These are phyloP conservation scores for Hansenula sp. DNA, from an alignment of 1,139 yeast species.

Conservation along the genomic window DNA sequence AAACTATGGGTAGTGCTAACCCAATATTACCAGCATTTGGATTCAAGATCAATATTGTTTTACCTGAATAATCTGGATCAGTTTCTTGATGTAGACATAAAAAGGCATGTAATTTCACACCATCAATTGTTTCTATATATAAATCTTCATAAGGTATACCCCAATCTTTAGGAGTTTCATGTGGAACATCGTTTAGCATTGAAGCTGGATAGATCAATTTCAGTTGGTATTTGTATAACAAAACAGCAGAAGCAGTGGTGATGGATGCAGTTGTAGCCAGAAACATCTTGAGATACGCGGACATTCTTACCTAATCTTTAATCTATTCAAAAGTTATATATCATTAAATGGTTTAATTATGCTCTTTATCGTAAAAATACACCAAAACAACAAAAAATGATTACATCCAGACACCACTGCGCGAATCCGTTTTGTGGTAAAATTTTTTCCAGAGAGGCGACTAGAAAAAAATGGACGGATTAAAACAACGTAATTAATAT, in stretches of 20 bases:
- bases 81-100: slow-evolving; percentile 34
- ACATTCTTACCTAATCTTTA: no score
- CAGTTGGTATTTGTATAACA: slow-evolving; percentile 64
- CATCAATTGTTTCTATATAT: slow-evolving; percentile 63
- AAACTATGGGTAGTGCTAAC: slow-evolving; percentile 79
- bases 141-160: slow-evolving; percentile 68
- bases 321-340: no score
- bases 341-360: background rate
- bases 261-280: slow-evolving; percentile 25
- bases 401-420: slow-evolving; percentile 3
- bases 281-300: slow-evolving; percentile 21
- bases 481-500: slow-evolving; percentile 35
- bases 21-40: slow-evolving; percentile 99
- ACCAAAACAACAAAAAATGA: no score
- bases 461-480: slow-evolving; percentile 5
- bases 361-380: no score
- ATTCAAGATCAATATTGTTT: slow-evolving; percentile 73
- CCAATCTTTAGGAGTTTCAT: slow-evolving; percentile 74
- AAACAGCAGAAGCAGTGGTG: slow-evolving; percentile 38
- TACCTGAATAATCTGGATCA: slow-evolving; percentile 25
- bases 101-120: slow-evolving; percentile 47
- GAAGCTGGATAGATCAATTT: slow-evolving; percentile 81
- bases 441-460: background rate
- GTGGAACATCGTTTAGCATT: slow-evolving; percentile 66
- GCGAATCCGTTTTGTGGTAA: background rate